Percentiles rank a stretch among this genome's conserved stretches.
phyloP scores from a whole-genome alignment of 2,329 filamentous ascomycete species.

The Fusarium sublunatum region DNA sequence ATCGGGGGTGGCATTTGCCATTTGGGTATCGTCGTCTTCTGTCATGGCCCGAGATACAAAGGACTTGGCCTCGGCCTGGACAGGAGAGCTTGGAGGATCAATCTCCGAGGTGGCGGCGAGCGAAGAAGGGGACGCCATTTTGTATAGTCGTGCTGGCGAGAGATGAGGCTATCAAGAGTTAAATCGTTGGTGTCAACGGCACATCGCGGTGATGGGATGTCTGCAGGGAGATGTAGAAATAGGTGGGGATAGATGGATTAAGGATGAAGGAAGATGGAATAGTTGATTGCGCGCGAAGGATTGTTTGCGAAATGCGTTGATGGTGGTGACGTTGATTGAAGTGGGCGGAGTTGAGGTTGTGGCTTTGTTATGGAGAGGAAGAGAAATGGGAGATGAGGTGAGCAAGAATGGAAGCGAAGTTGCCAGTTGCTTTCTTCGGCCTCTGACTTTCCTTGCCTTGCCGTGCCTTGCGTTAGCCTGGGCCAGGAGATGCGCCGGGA shows the following conservation, averaged over 20 bases:
- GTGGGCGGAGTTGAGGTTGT: conserved; percentile 12
- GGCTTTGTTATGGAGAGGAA: conserved; percentile 15
- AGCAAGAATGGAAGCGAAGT: conserved; percentile 36
- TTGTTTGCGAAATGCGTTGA: conserved; percentile 33
- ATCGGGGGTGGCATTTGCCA: conserved; percentile 58
- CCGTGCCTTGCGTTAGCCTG: conserved; percentile 30
- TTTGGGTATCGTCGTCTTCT: conserved; percentile 61
- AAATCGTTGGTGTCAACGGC: conserved; percentile 33
- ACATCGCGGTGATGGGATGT: conserved; percentile 37
- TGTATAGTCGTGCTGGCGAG: conserved; percentile 17
- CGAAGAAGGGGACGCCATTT: conserved; percentile 57
- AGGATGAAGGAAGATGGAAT: conserved; percentile 23
- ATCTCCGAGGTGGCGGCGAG: conserved; percentile 58
- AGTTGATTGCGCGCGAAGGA: conserved; percentile 24
- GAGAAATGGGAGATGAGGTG: conserved; percentile 20
- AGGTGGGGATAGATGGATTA: conserved; percentile 12
- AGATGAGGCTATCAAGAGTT: conserved; percentile 6
- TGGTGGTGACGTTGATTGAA: conserved; percentile 18
- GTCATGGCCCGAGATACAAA: conserved; percentile 58
- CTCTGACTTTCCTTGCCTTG: conserved; percentile 28
- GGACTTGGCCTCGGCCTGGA: conserved; percentile 57
- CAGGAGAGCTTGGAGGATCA: conserved; percentile 61
- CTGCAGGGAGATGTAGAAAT: conserved; percentile 29
- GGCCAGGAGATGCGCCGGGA: conserved; percentile 37
- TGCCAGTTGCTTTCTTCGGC: conserved; percentile 30